Evolutionary conservation across 2,329 filamentous ascomycete genomes (phyloP).

Genomic region (Aspergillus japonicus): DNA sequence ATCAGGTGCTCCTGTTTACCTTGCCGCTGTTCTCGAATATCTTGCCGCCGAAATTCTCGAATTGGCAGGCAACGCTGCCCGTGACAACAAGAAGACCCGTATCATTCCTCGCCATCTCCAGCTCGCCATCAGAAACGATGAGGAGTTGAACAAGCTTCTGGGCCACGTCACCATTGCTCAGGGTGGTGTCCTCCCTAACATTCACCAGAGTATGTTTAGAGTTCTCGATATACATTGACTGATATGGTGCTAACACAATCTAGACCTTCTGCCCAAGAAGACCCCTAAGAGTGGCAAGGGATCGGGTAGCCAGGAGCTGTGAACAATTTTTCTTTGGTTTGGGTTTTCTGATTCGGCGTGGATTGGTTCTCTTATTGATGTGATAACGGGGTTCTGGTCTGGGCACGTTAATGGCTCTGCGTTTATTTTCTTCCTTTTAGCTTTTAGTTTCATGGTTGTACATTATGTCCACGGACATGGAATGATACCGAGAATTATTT

Average conservation of each 20-base stretch:
- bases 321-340: slow-evolving; percentile 56
- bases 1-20: slow-evolving; percentile 82
- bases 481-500: slow-evolving; percentile 43
- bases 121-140: slow-evolving; percentile 98
- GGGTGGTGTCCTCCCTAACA: slow-evolving; percentile 96
- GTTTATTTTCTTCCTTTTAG: slow-evolving; percentile 49
- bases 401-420: slow-evolving; percentile 56
- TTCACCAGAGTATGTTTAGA: slow-evolving; percentile 62
- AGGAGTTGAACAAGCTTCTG: slow-evolving; percentile 99
- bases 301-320: slow-evolving; percentile 84
- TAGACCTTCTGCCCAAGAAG: slow-evolving; percentile 98
- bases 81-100: slow-evolving; percentile 99
- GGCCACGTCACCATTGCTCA: slow-evolving; percentile 93
- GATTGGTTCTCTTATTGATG: slow-evolving; percentile 65
- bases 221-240: slow-evolving; percentile 76
- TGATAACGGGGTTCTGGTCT: slow-evolving; percentile 73
- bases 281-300: slow-evolving; percentile 91
- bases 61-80: slow-evolving; percentile 95
- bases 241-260: slow-evolving; percentile 96
- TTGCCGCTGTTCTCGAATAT: slow-evolving; percentile 96
- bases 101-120: slow-evolving; percentile 99
- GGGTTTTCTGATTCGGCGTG: slow-evolving; percentile 69
- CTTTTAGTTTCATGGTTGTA: slow-evolving; percentile 55
- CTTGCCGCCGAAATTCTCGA: slow-evolving; percentile 98
- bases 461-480: slow-evolving; percentile 60